phyloP scores from a whole-genome alignment of 2,329 filamentous ascomycete genomes.

The Verticillium dahliae region DNA sequence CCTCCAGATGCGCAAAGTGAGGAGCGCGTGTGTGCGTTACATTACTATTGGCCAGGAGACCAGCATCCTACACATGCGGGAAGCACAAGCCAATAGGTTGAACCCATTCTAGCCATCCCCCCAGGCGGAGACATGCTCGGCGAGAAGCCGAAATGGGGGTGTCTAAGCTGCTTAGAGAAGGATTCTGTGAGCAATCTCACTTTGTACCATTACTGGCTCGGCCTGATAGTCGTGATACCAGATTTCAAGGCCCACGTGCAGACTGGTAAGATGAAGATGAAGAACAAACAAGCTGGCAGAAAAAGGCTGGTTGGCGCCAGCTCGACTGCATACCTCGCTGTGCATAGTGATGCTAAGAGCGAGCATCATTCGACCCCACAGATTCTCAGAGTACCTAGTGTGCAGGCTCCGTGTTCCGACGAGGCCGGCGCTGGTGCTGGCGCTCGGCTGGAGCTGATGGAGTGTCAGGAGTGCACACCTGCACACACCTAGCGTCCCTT shows the following conservation, averaged over 20 bases:
- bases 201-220: no score
- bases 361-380: no score
- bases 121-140: not conserved
- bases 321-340: no score
- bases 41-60: no score
- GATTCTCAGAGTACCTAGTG: not conserved
- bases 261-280: no score
- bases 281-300: no score
- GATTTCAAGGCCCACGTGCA: no score
- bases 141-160: not conserved
- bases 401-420: not conserved
- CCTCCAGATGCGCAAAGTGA: not conserved
- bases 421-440: not conserved
- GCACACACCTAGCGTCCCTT: not conserved
- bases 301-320: no score
- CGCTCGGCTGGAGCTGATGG: not conserved
- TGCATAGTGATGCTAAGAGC: no score
- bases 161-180: not conserved
- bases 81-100: not conserved
- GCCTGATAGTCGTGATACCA: no score
- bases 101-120: not conserved
- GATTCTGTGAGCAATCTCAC: no score
- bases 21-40: not conserved
- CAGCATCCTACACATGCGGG: not conserved
- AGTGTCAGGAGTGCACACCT: not conserved